phyloP scores from a whole-genome alignment of 495 filamentous ascomycete species.

The Penicillium robsamsonii region DNA sequence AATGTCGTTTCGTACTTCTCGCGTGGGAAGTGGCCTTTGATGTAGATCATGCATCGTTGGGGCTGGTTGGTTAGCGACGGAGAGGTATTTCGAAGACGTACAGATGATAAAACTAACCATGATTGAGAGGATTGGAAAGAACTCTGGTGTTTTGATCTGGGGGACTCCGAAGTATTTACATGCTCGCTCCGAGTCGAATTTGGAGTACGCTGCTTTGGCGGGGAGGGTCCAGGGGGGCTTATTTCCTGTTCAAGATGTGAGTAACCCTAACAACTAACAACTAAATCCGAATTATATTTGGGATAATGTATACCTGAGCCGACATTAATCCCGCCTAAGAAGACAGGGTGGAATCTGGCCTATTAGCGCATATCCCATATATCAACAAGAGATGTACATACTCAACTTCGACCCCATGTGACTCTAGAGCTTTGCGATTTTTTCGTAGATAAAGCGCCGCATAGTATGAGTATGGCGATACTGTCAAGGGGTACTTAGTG shows the following conservation, averaged over 20 bases:
- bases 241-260: constrained; percentile 51
- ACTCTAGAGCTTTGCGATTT: constrained; percentile 50
- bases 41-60: constrained; percentile 61
- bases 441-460: constrained; percentile 57
- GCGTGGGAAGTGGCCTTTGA: constrained; percentile 52
- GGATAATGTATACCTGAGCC: constrained; percentile 47
- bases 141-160: constrained; percentile 42
- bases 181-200: constrained; percentile 55
- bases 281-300: background rate
- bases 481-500: constrained; percentile 35
- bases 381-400: constrained; percentile 30
- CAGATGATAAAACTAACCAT: constrained; percentile 29
- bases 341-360: constrained; percentile 63
- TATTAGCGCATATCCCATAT: constrained; percentile 5
- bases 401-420: constrained; percentile 62
- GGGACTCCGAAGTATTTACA: constrained; percentile 52
- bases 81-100: too few species aligned
- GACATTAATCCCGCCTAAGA: constrained; percentile 71
- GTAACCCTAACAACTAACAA: background rate
- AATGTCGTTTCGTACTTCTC: constrained; percentile 45
- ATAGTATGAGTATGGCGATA: constrained; percentile 69
- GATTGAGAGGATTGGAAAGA: constrained; percentile 53
- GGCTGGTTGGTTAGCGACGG: constrained; percentile 38
- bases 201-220: constrained; percentile 59
- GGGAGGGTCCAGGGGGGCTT: constrained; percentile 70